Evolutionary conservation across 257 asterid genomes (phyloP).

Genomic region (Solanum appendiculatum): DNA sequence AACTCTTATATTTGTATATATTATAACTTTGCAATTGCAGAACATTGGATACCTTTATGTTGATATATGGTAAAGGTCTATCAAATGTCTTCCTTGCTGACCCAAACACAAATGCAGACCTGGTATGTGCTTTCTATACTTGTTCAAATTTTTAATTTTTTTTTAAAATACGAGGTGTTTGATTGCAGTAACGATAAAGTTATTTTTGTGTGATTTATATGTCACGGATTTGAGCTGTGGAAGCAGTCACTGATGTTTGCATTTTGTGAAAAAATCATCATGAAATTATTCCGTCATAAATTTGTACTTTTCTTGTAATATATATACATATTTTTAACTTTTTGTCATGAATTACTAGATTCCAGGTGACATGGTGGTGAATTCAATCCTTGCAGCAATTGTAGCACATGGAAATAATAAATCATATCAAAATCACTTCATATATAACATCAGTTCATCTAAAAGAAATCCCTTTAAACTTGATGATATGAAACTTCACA

Average conservation of each 20-base stretch:
- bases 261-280: background rate
- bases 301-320: background rate
- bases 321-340: background rate
- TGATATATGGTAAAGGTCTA: conserved; percentile 39
- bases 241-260: background rate
- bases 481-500: conserved; percentile 3
- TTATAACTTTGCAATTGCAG: conserved; percentile 15
- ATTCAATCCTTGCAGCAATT: conserved; percentile 33
- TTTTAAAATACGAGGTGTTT: background rate
- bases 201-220: background rate
- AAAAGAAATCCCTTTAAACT: conserved; percentile 26
- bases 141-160: background rate
- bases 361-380: conserved; percentile 66
- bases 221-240: background rate
- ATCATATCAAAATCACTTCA: background rate
- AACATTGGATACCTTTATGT: conserved; percentile 40
- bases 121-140: conserved; percentile 17
- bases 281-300: background rate
- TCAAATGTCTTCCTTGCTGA: conserved; percentile 32
- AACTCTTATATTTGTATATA: background rate
- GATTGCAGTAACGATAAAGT: background rate
- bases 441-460: conserved; percentile 52
- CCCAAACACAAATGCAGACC: conserved; percentile 32
- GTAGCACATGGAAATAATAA: conserved; percentile 5
- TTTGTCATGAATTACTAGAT: conserved; percentile 18